A percentile compares a stretch with the other conserved stretches of the same genome.
phyloP scores from a whole-genome alignment of 139 green algal genomes.

The Chlorella vulgaris region DNA sequence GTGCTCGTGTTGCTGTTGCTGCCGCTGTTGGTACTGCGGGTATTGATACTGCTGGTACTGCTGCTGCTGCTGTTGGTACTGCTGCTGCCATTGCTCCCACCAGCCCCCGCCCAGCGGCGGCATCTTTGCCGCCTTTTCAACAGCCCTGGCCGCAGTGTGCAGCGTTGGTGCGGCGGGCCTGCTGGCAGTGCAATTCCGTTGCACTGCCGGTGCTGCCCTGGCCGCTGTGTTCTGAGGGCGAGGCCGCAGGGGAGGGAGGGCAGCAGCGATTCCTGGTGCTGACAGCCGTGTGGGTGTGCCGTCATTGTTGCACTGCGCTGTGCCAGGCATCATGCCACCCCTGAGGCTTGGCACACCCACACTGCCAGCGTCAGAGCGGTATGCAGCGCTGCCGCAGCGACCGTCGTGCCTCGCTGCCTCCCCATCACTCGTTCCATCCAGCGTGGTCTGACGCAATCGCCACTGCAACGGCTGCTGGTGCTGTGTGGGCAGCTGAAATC shows the following conservation, averaged over 20 bases:
- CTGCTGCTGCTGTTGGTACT: neutral
- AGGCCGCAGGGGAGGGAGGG: no score
- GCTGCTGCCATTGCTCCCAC: neutral
- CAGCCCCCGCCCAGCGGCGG: neutral
- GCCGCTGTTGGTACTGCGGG: neutral
- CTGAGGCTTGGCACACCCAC: no score
- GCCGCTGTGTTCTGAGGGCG: no score
- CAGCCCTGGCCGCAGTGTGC: slow-evolving; percentile 4
- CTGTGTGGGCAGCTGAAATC: neutral
- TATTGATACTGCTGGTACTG: neutral
- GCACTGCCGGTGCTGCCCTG: neutral
- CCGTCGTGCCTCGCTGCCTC: neutral
- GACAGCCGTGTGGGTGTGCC: no score
- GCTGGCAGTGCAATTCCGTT: neutral
- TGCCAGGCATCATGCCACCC: no score
- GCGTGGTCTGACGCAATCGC: no score
- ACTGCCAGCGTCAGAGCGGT: no score
- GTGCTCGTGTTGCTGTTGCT: neutral
- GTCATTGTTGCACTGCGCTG: no score
- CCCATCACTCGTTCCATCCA: slow-evolving; percentile 11
- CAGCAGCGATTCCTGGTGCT: no score
- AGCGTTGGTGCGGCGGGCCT: neutral
- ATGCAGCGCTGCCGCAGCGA: no score
- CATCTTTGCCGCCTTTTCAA: neutral
- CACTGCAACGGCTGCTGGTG: neutral